Base-by-base conservation (phyloP, 2,329 filamentous ascomycete species). In the Verticillium albo-atrum region DNA sequence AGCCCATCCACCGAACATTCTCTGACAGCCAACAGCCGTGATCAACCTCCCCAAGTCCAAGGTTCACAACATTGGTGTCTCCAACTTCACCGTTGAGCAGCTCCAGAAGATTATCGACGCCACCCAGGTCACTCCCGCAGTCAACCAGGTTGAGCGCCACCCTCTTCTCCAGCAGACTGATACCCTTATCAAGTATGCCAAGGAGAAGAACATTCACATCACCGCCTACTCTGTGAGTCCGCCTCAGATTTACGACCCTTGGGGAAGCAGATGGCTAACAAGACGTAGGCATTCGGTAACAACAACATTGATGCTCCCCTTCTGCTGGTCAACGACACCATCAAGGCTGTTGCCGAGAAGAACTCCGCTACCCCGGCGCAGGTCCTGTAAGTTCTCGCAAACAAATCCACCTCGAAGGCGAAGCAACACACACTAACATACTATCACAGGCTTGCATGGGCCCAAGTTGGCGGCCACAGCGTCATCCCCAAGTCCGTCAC, bases 401-500 rank as follows among this genome's bases (percentile, higher is more conserved):
- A 9, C 2, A n/a, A 7, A n/a, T n/a, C 9, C 9, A 9, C 20
- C 12, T 37, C 6, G 30, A 15, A 2, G 20, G 7, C 20, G 17
- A 14, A 2, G n/a, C 17, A 10, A 23, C 7, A 4, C 10, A 12
- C 25, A 23, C 17, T 47, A 7, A 47, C 42, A 23, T 23, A 20
- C 9, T 23, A 12, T 47, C n/a, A 23, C n/a, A 47, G 42, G 79
- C 72, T 86, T 75, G 70, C 87, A 77, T 87, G 86, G 85, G 72
- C 77, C 77, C 70, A 81, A 75, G 66, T 80, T 52, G 74, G 85
- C 65, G 87, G 86, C 58, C 87, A 87, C 74, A 84, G 80, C 66
- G 89, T 92, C 65, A 91, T 92, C 66, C 89, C 89, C 68, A 92
- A 92, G 80, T 88, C 83, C 23, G 88, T 91, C 63, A 90, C 83